Conservation (phyloP, 1,284 basidiomycete species). For the Anthracocystis setariae region DNA sequence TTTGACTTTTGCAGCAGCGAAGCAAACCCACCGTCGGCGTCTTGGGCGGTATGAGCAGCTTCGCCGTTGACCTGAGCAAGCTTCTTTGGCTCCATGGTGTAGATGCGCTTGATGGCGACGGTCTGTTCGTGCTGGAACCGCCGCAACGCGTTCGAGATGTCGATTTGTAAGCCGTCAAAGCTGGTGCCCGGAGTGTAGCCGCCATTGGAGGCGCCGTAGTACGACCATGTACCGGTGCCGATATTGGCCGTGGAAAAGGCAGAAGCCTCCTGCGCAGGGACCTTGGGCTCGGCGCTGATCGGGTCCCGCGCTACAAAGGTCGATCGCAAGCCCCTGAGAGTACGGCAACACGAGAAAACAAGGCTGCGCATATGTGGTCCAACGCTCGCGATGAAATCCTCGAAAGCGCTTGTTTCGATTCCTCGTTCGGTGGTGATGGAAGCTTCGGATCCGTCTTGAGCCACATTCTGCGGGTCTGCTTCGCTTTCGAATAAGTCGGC, state of each 20-base stretch:
- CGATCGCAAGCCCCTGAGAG: conserved; percentile 40
- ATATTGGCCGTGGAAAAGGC: conserved; percentile 6
- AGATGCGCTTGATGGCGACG: conserved; percentile 59
- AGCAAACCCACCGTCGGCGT: conserved; percentile 3
- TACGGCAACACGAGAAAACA: conserved; percentile 56
- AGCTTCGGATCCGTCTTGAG: not conserved
- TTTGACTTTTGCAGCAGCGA: conserved; percentile 25
- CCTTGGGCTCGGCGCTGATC: conserved; percentile 6
- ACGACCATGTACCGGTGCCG: conserved; percentile 27
- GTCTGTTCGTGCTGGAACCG: conserved; percentile 62
- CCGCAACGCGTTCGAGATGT: conserved; percentile 46
- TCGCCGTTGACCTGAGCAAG: conserved; percentile 7
- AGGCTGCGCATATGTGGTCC: conserved; percentile 65
- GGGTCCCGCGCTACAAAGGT: conserved; percentile 43
- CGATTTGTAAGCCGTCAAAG: conserved; percentile 48
- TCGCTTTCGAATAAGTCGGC: conserved; percentile 24
- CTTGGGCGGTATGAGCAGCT: not conserved
- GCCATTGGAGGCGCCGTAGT: conserved; percentile 18
- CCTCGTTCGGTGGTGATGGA: not conserved
- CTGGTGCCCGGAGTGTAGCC: conserved; percentile 31
- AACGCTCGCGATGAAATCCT: conserved; percentile 54
- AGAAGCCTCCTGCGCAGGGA: conserved; percentile 5
- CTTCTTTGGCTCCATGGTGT: conserved; percentile 58
- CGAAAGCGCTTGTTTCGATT: conserved; percentile 38
- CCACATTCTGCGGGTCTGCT: no score